Percentiles rank a stretch among this genome's conserved stretches.
Conservation (phyloP, 257 asterid species). For the Jacaranda copaia region DNA sequence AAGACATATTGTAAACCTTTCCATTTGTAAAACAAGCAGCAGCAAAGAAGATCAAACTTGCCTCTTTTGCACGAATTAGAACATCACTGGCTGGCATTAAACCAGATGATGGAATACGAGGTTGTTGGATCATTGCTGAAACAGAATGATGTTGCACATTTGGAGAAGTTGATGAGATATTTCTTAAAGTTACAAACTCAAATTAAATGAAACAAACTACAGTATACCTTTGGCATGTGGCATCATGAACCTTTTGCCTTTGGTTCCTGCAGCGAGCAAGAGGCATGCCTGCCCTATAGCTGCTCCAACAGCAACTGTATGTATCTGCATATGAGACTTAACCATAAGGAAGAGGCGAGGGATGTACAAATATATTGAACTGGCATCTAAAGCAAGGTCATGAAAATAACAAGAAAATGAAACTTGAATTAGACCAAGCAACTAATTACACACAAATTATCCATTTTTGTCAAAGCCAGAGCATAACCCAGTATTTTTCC, state of each 20-base stretch:
- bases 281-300: slow-evolving; percentile 98
- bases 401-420: background rate
- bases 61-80: slow-evolving; percentile 88
- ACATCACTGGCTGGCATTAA: slow-evolving; percentile 92
- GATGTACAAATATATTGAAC: background rate
- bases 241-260: slow-evolving; percentile 91
- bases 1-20: background rate
- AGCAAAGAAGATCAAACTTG: slow-evolving; percentile 45
- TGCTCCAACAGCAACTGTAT: slow-evolving; percentile 81
- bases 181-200: slow-evolving; percentile 1
- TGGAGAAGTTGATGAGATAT: slow-evolving; percentile 27
- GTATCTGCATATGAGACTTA: slow-evolving; percentile 64
- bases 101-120: slow-evolving; percentile 86
- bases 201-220: slow-evolving; percentile 19
- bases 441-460: background rate
- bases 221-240: slow-evolving; percentile 83
- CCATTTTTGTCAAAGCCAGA: slow-evolving; percentile 17
- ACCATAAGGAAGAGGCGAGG: slow-evolving; percentile 1
- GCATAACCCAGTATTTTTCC: slow-evolving; percentile 5
- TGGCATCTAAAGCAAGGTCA: slow-evolving; percentile 11
- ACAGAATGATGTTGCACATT: slow-evolving; percentile 36
- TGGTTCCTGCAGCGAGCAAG: slow-evolving; percentile 86
- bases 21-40: slow-evolving; percentile 15
- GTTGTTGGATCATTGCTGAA: slow-evolving; percentile 94
- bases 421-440: slow-evolving; percentile 9